Base-by-base conservation (phyloP, 129 eudicot genomes). In the Rutidosis leptorrhynchoides region DNA sequence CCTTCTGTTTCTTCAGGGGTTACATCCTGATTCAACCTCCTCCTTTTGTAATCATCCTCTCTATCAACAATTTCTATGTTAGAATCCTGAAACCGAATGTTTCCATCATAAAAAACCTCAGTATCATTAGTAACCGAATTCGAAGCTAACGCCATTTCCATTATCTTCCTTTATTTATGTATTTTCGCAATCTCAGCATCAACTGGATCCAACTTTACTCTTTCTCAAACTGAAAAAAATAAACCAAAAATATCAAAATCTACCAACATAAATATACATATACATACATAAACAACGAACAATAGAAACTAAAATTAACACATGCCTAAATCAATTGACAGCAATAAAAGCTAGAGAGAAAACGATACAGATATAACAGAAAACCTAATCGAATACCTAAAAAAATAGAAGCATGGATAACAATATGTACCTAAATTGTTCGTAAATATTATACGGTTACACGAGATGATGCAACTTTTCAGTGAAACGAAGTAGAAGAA, bases 1-100 rank as follows among this genome's bases (percentile, higher is more conserved):
- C 89, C 96, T 69, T 89, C 84, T 23, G 88, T 87, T 71, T 93
- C 98, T 63, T 86, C 98, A 4, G 98, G 98, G 37, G 89, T 93
- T 7, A 77, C 46, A 73, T 88, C 86, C 79, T 85, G 82, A 70
- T 86, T 77, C 69, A 83, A 67, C 80, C 98, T 86, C 83, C 95
- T 88, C 78, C 92, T 56, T 53, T 90, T 27, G 37, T 88, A 88
- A 56, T 88, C 95, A 84, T 86, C 98, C 78, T 93, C 98, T 53
- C 92, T 72, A 29, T 85, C 95, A 43, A 82, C 82, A 55, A 88
- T 93, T 14, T 95, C 92, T 57, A 43, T 71, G 69, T 80, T 82
- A 53, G 85, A 92, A 48, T 83, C 95, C 68, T 89, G 86, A 25
- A 77, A 84, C 17, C 80, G 77, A 60, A 79, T 77, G 64, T 19